Evolutionary conservation across 208 protist species (phyloP).

Genomic region (Leishmania aethiopica): DNA sequence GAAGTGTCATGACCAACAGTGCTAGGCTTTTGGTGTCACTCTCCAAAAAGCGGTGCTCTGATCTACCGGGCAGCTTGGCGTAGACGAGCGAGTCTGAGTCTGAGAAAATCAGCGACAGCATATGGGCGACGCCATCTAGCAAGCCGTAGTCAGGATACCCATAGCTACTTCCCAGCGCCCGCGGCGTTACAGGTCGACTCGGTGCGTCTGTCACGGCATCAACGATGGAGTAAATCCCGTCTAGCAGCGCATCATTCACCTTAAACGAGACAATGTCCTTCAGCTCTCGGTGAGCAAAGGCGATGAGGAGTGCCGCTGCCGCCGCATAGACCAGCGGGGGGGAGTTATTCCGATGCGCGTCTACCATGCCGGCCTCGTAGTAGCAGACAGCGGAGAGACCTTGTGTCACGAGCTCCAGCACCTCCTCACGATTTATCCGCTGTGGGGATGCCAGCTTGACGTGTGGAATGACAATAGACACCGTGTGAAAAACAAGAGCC

Average conservation of each 20-base stretch:
- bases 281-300: slow-evolving; percentile 83
- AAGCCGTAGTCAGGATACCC: slow-evolving; percentile 90
- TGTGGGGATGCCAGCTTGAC: slow-evolving; percentile 87
- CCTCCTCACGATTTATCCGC: slow-evolving; percentile 70
- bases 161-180: slow-evolving; percentile 85
- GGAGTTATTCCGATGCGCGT: slow-evolving; percentile 29
- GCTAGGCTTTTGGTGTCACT: slow-evolving; percentile 57
- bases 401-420: slow-evolving; percentile 63
- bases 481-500: slow-evolving; percentile 76
- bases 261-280: slow-evolving; percentile 81
- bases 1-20: slow-evolving; percentile 53
- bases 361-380: slow-evolving; percentile 37
- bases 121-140: slow-evolving; percentile 87
- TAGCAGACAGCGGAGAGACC: slow-evolving; percentile 68
- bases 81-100: slow-evolving; percentile 74
- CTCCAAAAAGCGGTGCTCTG: slow-evolving; percentile 51
- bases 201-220: slow-evolving; percentile 35
- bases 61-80: slow-evolving; percentile 24
- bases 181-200: slow-evolving; percentile 42
- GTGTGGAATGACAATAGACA: slow-evolving; percentile 76
- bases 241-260: slow-evolving; percentile 46
- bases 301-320: slow-evolving; percentile 72
- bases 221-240: slow-evolving; percentile 53
- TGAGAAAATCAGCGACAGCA: slow-evolving; percentile 86
- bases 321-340: slow-evolving; percentile 67